phyloP scores from a whole-genome alignment of 805 yeast genomes.

The Yarrowia deformans region DNA sequence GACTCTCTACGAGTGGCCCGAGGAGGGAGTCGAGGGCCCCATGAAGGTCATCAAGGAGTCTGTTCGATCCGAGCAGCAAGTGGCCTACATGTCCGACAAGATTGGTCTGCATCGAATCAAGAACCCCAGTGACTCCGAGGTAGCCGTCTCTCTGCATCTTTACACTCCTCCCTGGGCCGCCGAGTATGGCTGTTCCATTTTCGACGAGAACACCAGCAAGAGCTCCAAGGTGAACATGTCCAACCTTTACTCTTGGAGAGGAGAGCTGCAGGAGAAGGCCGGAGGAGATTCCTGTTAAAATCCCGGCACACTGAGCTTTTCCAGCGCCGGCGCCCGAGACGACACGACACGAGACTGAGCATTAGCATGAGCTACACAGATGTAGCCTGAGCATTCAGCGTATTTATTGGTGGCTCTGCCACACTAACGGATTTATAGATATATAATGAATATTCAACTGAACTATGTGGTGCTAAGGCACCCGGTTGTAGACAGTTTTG shows the following conservation, averaged over 20 bases:
- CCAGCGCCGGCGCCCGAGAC: not conserved
- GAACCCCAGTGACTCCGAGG: slow-evolving; percentile 55
- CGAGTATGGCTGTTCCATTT: slow-evolving; percentile 55
- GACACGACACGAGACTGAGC: not conserved
- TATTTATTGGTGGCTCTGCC: not conserved
- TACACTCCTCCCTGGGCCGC: slow-evolving; percentile 82
- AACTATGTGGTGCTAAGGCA: too few species aligned
- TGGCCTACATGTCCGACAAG: slow-evolving; percentile 69
- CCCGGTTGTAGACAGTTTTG: too few species aligned
- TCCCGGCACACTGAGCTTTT: slow-evolving; percentile 5
- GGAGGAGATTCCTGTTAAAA: slow-evolving; percentile 32
- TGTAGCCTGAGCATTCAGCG: slow-evolving; percentile 6
- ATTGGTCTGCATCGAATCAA: slow-evolving; percentile 71
- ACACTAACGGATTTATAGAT: slow-evolving; percentile 24
- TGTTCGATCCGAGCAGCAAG: slow-evolving; percentile 52
- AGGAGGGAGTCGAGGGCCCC: slow-evolving; percentile 41
- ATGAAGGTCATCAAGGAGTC: slow-evolving; percentile 48
- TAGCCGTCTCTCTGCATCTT: slow-evolving; percentile 70
- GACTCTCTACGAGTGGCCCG: slow-evolving; percentile 62
- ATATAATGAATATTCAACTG: slow-evolving; percentile 6
- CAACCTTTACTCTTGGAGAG: slow-evolving; percentile 68
- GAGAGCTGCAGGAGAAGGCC: slow-evolving; percentile 47
- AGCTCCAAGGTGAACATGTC: slow-evolving; percentile 65
- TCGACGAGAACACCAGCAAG: slow-evolving; percentile 58
- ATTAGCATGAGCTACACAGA: not conserved